Conservation (phyloP, 208 protist species). For the Porcisia deanei region DNA sequence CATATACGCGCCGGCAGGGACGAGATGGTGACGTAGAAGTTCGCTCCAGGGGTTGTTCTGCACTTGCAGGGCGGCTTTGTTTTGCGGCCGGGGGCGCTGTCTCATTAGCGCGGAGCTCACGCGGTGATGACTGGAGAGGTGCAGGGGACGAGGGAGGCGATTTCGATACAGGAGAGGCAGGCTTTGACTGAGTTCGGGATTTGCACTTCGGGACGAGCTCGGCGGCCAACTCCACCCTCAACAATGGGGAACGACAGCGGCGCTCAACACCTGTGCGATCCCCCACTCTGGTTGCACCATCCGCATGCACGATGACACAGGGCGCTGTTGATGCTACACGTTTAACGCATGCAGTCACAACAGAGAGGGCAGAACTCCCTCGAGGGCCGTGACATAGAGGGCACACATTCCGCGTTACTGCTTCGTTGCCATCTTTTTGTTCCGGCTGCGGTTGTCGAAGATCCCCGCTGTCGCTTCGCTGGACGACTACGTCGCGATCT, state of each 20-base stretch:
- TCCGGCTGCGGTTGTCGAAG: neutral
- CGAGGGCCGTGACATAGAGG: neutral
- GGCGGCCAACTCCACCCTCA: neutral
- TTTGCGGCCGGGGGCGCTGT: neutral
- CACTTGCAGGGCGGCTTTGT: neutral
- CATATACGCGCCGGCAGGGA: slow-evolving; percentile 9
- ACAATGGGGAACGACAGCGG: neutral
- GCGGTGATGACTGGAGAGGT: neutral
- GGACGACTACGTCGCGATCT: neutral
- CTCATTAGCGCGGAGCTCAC: neutral
- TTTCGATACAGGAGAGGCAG: neutral
- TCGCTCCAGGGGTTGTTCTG: neutral
- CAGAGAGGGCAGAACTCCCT: neutral
- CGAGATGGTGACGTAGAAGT: slow-evolving; percentile 1
- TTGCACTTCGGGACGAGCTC: neutral
- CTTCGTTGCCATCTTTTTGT: neutral
- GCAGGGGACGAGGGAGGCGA: neutral
- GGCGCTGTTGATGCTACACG: neutral
- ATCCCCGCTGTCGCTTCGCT: neutral
- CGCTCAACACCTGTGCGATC: neutral
- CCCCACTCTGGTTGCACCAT: neutral
- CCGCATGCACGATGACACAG: neutral
- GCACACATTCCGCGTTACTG: neutral
- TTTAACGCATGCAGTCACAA: neutral
- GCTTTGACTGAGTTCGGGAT: neutral